These are phyloP conservation scores for Exophiala sp. DNA, from an alignment of 2,329 filamentous ascomycete species.

Conservation along the genomic window DNA sequence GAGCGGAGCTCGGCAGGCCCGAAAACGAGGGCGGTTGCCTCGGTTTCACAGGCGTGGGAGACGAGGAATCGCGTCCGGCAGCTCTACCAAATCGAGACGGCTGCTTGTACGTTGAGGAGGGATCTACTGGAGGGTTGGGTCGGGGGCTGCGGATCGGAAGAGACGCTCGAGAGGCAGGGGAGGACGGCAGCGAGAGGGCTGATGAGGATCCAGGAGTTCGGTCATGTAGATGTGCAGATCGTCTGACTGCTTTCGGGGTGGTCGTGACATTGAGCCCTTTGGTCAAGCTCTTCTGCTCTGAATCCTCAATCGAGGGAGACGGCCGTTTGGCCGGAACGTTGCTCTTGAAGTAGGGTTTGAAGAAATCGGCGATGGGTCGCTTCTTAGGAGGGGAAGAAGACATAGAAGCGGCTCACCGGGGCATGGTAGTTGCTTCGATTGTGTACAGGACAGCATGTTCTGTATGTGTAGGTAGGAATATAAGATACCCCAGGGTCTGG, in stretches of 20 bases:
- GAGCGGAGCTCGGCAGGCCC: slow-evolving; percentile 32
- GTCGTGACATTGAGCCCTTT: not conserved
- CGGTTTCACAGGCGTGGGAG: slow-evolving; percentile 28
- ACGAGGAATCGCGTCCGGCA: not conserved
- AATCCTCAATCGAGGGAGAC: slow-evolving; percentile 16
- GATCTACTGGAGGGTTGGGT: slow-evolving; percentile 7
- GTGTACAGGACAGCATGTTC: not conserved
- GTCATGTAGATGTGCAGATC: not conserved
- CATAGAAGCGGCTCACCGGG: slow-evolving; percentile 10
- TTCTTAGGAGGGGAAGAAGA: slow-evolving; percentile 15
- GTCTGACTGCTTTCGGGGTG: slow-evolving; percentile 14
- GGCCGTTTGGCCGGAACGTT: slow-evolving; percentile 29
- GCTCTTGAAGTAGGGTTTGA: slow-evolving; percentile 37
- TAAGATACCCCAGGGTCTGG: too few relatives aligned
- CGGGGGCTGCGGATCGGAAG: slow-evolving; percentile 21
- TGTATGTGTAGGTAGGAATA: too few relatives aligned
- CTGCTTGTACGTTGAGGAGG: slow-evolving; percentile 14
- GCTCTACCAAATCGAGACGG: slow-evolving; percentile 8
- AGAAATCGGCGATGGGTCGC: slow-evolving; percentile 37
- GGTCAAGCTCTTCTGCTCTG: slow-evolving; percentile 6
- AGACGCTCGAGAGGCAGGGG: slow-evolving; percentile 11
- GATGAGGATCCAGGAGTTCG: slow-evolving; percentile 7
- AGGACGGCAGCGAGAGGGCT: slow-evolving; percentile 7
- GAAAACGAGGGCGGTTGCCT: slow-evolving; percentile 32
- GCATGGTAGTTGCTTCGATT: not conserved